Conservation (phyloP, 441 rosid species). For the Corymbia citriodora region DNA sequence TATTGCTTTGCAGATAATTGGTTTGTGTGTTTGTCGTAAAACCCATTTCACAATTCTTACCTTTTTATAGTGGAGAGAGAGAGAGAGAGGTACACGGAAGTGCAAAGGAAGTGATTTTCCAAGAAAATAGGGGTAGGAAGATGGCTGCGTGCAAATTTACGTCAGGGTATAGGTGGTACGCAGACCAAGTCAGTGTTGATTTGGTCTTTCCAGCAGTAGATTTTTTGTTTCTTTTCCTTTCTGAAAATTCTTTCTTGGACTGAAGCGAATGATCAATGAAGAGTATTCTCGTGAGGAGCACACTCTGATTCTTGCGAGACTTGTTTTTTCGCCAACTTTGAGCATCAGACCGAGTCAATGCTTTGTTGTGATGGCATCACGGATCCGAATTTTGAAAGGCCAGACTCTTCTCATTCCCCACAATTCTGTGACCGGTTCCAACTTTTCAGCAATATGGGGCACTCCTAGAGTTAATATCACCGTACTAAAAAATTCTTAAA, state of each 20-base stretch:
- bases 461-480: not conserved
- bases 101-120: not conserved
- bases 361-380: not conserved
- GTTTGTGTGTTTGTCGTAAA: not conserved
- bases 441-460: not conserved
- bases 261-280: not conserved
- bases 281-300: not conserved
- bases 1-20: not conserved
- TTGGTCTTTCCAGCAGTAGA: not conserved
- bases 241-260: not conserved
- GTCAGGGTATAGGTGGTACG: not conserved
- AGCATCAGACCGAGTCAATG: not conserved
- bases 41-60: not conserved
- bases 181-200: not conserved
- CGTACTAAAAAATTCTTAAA: too few species aligned
- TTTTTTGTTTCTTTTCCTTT: not conserved
- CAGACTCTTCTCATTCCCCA: not conserved
- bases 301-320: not conserved
- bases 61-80: not conserved
- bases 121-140: not conserved
- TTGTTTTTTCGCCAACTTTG: not conserved
- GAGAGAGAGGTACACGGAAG: not conserved
- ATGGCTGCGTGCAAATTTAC: not conserved
- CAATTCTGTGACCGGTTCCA: not conserved
- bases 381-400: too few species aligned